Evolutionary conservation across 2,329 filamentous ascomycete species (phyloP).

Genomic region (Zymoseptoria tritici): DNA sequence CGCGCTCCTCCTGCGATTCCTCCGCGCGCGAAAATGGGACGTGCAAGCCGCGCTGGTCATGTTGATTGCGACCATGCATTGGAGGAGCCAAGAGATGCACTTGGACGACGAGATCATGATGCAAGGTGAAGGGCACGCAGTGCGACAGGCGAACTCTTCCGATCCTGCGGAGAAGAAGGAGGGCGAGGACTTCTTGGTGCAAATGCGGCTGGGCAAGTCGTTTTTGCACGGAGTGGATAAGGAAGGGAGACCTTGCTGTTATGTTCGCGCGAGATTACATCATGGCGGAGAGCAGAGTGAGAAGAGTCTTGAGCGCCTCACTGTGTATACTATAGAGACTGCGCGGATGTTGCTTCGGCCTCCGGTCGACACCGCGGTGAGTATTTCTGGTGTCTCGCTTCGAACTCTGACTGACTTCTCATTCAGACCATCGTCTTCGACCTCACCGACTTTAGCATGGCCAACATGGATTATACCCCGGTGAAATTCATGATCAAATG

Average conservation of each 20-base stretch:
- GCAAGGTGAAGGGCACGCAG: conserved; percentile 62
- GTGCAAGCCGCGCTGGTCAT: conserved; percentile 88
- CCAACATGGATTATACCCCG: conserved; percentile 97
- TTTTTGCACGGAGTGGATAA: conserved; percentile 85
- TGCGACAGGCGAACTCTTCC: conserved; percentile 51
- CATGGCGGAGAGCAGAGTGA: conserved; percentile 74
- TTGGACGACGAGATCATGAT: conserved; percentile 84
- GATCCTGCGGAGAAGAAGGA: conserved; percentile 59
- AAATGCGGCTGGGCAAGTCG: conserved; percentile 85
- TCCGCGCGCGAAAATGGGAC: conserved; percentile 92
- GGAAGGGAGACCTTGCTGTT: conserved; percentile 74
- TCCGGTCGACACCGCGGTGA: conserved; percentile 84
- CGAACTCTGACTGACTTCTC: neutral
- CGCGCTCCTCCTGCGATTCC: conserved; percentile 69
- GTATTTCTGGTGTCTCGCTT: conserved; percentile 31
- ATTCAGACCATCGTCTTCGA: conserved; percentile 82
- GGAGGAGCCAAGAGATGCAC: conserved; percentile 74
- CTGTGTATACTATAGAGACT: conserved; percentile 90
- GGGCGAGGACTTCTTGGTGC: conserved; percentile 69
- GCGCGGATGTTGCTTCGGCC: conserved; percentile 72
- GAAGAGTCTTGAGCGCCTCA: conserved; percentile 76
- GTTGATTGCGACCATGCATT: conserved; percentile 89
- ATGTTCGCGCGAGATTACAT: conserved; percentile 77
- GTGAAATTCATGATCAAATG: conserved; percentile 99
- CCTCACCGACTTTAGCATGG: conserved; percentile 86